These are phyloP conservation scores for Lablab purpureus DNA, from an alignment of 306 rosid genomes.

Conservation along the genomic window DNA sequence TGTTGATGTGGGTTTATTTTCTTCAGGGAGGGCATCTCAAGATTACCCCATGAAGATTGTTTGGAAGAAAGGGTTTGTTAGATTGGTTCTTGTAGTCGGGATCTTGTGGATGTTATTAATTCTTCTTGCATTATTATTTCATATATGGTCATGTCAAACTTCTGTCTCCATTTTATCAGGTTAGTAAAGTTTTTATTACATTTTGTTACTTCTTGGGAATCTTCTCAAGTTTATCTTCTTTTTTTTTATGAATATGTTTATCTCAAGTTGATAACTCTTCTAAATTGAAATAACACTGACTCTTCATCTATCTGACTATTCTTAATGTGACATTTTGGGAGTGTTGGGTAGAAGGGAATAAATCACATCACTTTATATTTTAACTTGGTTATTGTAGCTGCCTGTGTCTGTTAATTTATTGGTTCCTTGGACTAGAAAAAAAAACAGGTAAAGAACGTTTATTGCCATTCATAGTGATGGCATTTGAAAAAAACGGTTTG, in stretches of 20 bases:
- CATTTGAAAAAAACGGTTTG: slow-evolving; percentile 16
- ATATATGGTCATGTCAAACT: slow-evolving; percentile 93
- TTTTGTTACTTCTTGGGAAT: slow-evolving; percentile 32
- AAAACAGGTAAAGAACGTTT: not conserved
- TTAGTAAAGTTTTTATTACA: slow-evolving; percentile 39
- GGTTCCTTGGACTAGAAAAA: slow-evolving; percentile 23
- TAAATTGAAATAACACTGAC: not conserved
- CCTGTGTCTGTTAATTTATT: slow-evolving; percentile 20
- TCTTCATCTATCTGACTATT: slow-evolving; percentile 23
- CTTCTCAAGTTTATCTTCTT: slow-evolving; percentile 27
- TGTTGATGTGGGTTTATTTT: slow-evolving; percentile 63
- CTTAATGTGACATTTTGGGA: slow-evolving; percentile 23
- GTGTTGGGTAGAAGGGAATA: slow-evolving; percentile 24
- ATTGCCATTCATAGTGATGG: slow-evolving; percentile 13
- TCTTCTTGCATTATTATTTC: slow-evolving; percentile 84
- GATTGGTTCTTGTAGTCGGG: slow-evolving; percentile 84
- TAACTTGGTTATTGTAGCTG: slow-evolving; percentile 27
- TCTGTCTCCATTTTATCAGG: slow-evolving; percentile 84
- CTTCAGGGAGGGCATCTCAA: slow-evolving; percentile 62
- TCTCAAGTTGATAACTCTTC: not conserved
- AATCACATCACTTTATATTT: slow-evolving; percentile 8
- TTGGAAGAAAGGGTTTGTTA: slow-evolving; percentile 93
- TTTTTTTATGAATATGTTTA: not conserved
- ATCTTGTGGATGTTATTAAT: slow-evolving; percentile 92
- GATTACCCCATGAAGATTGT: slow-evolving; percentile 81